These are phyloP conservation scores for Phytophthora pluvialis DNA, from an alignment of 352 stramenopile species.

Conservation along the genomic window DNA sequence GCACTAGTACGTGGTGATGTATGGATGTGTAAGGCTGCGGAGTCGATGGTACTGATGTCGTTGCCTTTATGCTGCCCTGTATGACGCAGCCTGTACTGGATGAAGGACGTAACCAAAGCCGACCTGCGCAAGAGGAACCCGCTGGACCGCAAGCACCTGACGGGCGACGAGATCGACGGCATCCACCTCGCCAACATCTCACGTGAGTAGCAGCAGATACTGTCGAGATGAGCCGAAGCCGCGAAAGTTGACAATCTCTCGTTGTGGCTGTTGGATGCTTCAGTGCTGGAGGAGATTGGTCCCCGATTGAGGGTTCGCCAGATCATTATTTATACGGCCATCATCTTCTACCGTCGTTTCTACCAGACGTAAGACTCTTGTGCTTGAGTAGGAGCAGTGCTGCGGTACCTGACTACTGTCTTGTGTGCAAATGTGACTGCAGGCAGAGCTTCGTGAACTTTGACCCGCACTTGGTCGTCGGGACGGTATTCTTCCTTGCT, in stretches of 20 bases:
- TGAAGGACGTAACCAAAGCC: constrained; percentile 83
- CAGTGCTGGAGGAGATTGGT: constrained; percentile 88
- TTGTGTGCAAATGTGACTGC: constrained; percentile 10
- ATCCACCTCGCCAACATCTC: constrained; percentile 91
- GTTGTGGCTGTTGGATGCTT: constrained; percentile 6
- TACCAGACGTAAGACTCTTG: constrained; percentile 74
- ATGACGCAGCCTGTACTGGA: constrained; percentile 79
- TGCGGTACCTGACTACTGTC: not conserved
- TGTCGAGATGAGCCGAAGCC: not conserved
- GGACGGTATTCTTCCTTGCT: constrained; percentile 86
- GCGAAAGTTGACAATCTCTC: constrained; percentile 1
- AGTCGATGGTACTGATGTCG: not conserved
- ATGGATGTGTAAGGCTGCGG: not conserved
- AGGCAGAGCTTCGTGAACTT: constrained; percentile 92
- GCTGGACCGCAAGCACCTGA: constrained; percentile 75
- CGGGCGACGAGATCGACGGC: constrained; percentile 87
- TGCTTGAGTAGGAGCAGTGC: not conserved
- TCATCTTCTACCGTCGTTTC: constrained; percentile 92
- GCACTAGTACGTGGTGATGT: constrained; percentile 72
- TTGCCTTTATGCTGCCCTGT: not conserved
- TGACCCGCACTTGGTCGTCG: constrained; percentile 85
- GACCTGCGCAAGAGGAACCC: constrained; percentile 84
- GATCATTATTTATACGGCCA: constrained; percentile 92
- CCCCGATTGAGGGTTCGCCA: constrained; percentile 81
- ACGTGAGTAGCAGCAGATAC: constrained; percentile 36